Evolutionary conservation across 805 yeast species (phyloP), one percentile per base, ranked within the genome.

Genomic region (Candida ortonii): DNA sequence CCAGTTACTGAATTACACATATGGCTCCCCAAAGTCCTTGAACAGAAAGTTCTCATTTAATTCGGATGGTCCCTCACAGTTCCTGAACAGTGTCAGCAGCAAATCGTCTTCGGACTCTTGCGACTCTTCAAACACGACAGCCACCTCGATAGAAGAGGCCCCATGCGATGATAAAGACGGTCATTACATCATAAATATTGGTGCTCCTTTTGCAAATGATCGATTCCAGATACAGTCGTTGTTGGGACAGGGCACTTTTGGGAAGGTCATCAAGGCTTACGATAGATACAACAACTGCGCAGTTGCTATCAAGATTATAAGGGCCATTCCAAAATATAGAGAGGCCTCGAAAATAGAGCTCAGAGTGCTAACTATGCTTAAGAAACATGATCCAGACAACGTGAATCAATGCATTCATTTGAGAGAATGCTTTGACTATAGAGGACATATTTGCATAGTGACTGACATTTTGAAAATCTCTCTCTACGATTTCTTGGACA

Each of bases 321-420:
- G 95, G 38, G 86, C 96, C 14, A 83, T 93, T 16, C 95, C 88
- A 16, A 86, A 94, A 64, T 93, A 93, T 59, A 71, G 97, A 36
- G 97, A 89, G 53, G 98, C 98, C 3, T 86, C 96, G 10, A 85
- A 83, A 59, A 87, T 89, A 36, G 99, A 93, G 63, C 68, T 93
- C 16, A 65, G 97, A 30, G 87, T 93, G 9, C 64, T 93, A 39
- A 67, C 84, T 12, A 80, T 90, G 32, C 63, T 87, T 38, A 77
- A 82, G 38, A 73, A 73, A 50, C 78, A 78, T 55, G 97, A 87
- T 55, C 77, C 81, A 19, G 57, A 66, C 19, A 83, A 77, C 58
- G 49, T 62, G 50, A 84, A 76, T 61, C 83, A 77, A 58, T 93
- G 97, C 57, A 81, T 90, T 41, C 90, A 88, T 50, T 62, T 90